Base-by-base conservation (phyloP, 129 eudicot species). In the Chrysanthemum lavandulifolium region DNA sequence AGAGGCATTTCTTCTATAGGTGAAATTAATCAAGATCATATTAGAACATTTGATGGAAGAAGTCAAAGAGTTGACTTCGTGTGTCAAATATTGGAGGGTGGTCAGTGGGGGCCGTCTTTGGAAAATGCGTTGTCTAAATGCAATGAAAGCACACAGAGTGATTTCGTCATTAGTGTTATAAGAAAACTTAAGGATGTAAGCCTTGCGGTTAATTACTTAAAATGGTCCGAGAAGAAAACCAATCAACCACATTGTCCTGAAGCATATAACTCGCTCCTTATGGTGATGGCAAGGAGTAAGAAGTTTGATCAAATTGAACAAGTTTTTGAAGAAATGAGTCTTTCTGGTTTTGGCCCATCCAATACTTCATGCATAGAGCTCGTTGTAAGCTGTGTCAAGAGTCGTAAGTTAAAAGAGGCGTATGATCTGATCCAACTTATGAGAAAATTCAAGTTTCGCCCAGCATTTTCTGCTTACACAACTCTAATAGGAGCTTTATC, bases 381-480 rank as follows among this genome's bases (percentile, higher is more conserved):
- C 60, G 80, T 90, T n/a, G 71, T 67, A 67, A 81, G 84, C 60
- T 86, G 83, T 81, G 83, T 94, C 8, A 88, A 90, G 76, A 80
- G 73, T 57, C 87, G 71, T n/a, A 88, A 81, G 65, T 77, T 88
- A 65, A 80, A 67, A 53, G 94, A 90, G 53, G 99, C 97, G 3
- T 90, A 76, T 52, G 77, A 83, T 47, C 61, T 87, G 61, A 82
- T 94, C 18, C 96, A 94, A 66, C 80, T 86, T n/a, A 94, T 94
- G 98, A 87, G 97, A 77, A 90, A 75, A 66, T 90, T 85, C 73
- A 90, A 88, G 67, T 74, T 94, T 57, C 87, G 91, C 25, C 98
- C 98, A 0, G 96, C 98, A 2, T 94, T 86, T 81, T 94, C 97
- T 5, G 98, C 98, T 13, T 94, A 87, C 73, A 94, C 97, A 52